Base-by-base conservation (phyloP, 164 flowering plant genomes). In the Dillenia turbinata region DNA sequence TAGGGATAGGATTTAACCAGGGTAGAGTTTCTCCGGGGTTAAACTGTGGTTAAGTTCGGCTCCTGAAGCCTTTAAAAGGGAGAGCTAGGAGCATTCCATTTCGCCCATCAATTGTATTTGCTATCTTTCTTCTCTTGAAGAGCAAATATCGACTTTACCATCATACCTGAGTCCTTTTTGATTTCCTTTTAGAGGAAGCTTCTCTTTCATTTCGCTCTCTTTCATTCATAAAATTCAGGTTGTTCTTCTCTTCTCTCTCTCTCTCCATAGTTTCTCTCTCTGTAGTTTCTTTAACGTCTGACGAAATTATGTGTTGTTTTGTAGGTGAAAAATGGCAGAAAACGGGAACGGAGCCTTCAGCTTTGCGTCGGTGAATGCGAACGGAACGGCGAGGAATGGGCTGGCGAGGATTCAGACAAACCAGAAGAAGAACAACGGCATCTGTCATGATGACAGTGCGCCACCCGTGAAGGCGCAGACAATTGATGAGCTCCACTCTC, bases 401-500 rank as follows among this genome's bases (percentile, higher is more conserved):
- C 66, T 80, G 62, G 52, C 84, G 46, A 77, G 63, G 79, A 81
- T 82, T 19, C 74, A 75, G 66, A 81, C 62, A 48, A 62, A 79
- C 49, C 57, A 60, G 15, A 68, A 70, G 69, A 80, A 70, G 40
- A 48, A 56, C 49, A 72, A 63, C 73, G 86, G 71, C 24, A 76
- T 84, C 64, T 81, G 93, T 65, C 93, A 87, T 55, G 93, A 85
- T 44, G 88, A 81, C 69, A 80, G 78, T 15, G 53, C 71, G 14
- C 54, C 87, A 14, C 70, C 91, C 7, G 87, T 89, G 22, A 87
- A 81, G 70, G 96, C 84, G 0, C 82, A 85, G 74, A 89, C 96
- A 13, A 78, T 89, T 56, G 93, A 87, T 57, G 93, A 89, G 75
- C 87, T 89, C 19, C 96, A 87, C 65, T 84, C 88, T 7, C 74